These are phyloP conservation scores for Basidioascus undulatus DNA, from an alignment of 768 basidiomycete genomes.

Conservation along the genomic window DNA sequence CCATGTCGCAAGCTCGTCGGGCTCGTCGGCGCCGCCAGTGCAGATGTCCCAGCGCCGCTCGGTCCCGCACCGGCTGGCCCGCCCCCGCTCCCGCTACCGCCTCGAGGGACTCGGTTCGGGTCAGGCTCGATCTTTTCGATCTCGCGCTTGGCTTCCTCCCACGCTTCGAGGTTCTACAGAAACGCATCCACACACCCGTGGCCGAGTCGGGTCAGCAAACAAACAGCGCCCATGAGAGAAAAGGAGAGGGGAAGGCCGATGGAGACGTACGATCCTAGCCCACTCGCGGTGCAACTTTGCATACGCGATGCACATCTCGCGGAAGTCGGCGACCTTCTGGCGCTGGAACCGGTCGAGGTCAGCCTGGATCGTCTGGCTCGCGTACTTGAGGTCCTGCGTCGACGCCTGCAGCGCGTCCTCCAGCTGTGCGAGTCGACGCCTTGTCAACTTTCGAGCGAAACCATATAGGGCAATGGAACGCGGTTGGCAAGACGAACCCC, in stretches of 20 bases:
- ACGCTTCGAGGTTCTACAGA: conserved; percentile 71
- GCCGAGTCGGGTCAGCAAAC: neutral
- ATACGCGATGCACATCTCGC: conserved; percentile 81
- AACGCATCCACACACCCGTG: neutral
- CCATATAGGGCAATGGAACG: neutral
- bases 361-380: conserved; percentile 84
- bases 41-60: too few relatives aligned
- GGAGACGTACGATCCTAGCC: conserved; percentile 59
- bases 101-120: conserved; percentile 64
- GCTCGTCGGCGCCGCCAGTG: too few relatives aligned
- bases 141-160: conserved; percentile 87
- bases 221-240: neutral
- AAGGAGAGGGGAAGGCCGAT: conserved; percentile 1
- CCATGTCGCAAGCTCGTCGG: too few relatives aligned
- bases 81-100: too few relatives aligned
- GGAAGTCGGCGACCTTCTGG: conserved; percentile 87
- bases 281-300: conserved; percentile 79
- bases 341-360: conserved; percentile 95
- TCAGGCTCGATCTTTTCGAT: conserved; percentile 75
- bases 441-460: neutral
- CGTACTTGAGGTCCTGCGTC: conserved; percentile 84
- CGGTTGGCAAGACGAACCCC: conserved; percentile 40
- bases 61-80: too few relatives aligned
- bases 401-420: conserved; percentile 84
- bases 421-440: conserved; percentile 27